Percentiles rank a stretch among this genome's conserved stretches.
Evolutionary conservation across 495 filamentous ascomycete genomes (phyloP).

Genomic region (Daldinia vernicosa): DNA sequence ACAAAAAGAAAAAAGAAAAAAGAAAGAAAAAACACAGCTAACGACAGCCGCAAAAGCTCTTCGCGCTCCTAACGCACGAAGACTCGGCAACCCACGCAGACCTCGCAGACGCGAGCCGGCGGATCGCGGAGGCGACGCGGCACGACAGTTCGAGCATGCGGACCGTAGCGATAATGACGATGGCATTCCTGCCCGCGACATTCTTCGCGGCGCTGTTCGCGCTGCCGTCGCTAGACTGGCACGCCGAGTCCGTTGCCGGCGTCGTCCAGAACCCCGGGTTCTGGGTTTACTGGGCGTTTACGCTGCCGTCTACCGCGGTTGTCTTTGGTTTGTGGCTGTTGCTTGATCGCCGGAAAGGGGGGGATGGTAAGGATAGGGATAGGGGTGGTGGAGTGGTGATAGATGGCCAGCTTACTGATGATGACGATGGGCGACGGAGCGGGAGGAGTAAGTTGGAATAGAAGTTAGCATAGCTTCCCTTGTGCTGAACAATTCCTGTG

Average conservation of each 20-base stretch:
- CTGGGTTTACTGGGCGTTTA: slow-evolving; percentile 52
- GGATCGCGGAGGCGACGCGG: slow-evolving; percentile 44
- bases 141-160: slow-evolving; percentile 52
- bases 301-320: slow-evolving; percentile 39
- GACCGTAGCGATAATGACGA: slow-evolving; percentile 51
- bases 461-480: background rate
- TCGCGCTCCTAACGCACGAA: slow-evolving; percentile 44
- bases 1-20: background rate
- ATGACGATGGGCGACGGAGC: slow-evolving; percentile 15
- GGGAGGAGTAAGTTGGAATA: slow-evolving; percentile 9
- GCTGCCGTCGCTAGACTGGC: slow-evolving; percentile 50
- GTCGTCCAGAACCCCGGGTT: slow-evolving; percentile 45
- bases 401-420: background rate
- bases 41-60: slow-evolving; percentile 18
- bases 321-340: slow-evolving; percentile 43
- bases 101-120: slow-evolving; percentile 36
- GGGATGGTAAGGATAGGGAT: background rate
- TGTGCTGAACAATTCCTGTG: too few relatives aligned
- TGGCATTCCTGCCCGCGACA: slow-evolving; percentile 51
- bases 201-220: slow-evolving; percentile 52
- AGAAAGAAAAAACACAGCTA: background rate
- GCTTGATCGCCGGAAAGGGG: slow-evolving; percentile 8
- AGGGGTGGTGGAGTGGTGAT: background rate
- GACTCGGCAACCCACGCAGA: slow-evolving; percentile 36
- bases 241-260: slow-evolving; percentile 6